A percentile compares a stretch with the other conserved stretches of the same genome.
These are phyloP conservation scores for Erodium maritimum DNA, from an alignment of 345 rosid species.

Conservation along the genomic window DNA sequence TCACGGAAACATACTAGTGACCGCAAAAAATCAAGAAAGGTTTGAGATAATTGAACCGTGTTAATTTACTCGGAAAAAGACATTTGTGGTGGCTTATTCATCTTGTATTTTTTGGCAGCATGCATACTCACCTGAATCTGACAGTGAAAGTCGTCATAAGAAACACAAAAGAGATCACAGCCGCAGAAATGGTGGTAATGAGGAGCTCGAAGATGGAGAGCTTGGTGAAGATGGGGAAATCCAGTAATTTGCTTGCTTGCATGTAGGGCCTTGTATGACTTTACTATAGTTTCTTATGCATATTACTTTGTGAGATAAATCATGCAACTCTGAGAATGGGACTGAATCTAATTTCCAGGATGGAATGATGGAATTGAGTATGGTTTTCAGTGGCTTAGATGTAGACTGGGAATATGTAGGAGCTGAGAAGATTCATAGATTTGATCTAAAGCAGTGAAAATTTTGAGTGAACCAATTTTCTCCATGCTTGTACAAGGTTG, in stretches of 20 bases:
- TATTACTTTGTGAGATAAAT: background rate
- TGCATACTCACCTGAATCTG: constrained; percentile 73
- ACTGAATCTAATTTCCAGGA: no score
- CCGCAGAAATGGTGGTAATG: constrained; percentile 53
- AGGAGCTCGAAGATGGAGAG: constrained; percentile 95
- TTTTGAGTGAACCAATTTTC: no score
- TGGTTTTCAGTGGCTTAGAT: background rate
- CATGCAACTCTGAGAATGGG: background rate
- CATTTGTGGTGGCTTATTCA: no score
- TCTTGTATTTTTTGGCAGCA: constrained; percentile 35
- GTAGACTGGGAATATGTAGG: background rate
- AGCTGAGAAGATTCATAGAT: background rate
- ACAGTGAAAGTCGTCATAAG: constrained; percentile 59
- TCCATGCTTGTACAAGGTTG: no score
- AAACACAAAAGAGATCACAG: constrained; percentile 68
- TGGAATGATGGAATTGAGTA: background rate
- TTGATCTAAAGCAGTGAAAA: background rate
- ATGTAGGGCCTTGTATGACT: constrained; percentile 1
- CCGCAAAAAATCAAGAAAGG: constrained; percentile 89
- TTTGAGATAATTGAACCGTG: constrained; percentile 8
- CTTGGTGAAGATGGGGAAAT: constrained; percentile 90
- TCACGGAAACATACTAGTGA: constrained; percentile 75
- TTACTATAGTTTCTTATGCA: constrained; percentile 7
- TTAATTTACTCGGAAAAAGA: no score
- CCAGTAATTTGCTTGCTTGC: constrained; percentile 18